These are phyloP conservation scores for Meira miltonrushii DNA, from an alignment of 1,284 basidiomycete genomes.

Conservation along the genomic window DNA sequence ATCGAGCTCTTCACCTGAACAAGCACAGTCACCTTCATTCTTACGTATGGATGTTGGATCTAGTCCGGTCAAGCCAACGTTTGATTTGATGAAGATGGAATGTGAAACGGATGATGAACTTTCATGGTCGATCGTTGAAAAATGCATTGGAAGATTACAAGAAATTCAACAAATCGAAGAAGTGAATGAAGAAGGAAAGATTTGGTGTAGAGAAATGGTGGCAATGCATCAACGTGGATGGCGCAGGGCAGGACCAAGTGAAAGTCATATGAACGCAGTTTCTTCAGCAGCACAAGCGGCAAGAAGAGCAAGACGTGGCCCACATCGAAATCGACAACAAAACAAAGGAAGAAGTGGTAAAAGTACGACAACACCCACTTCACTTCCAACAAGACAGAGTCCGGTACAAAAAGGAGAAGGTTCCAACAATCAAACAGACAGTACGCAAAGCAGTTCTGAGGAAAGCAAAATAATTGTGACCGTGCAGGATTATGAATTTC, in stretches of 20 bases:
- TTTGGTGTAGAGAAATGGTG: slow-evolving; percentile 8
- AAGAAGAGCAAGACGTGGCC: too few species aligned
- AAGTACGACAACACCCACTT: too few species aligned
- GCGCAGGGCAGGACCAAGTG: neutral
- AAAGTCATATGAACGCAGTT: neutral
- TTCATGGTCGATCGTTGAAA: neutral
- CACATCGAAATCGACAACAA: too few species aligned
- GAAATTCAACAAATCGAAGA: slow-evolving; percentile 8
- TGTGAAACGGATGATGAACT: neutral
- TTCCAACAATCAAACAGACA: too few species aligned
- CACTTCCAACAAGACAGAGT: too few species aligned
- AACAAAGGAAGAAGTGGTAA: too few species aligned
- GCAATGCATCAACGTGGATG: neutral
- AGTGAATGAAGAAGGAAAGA: neutral
- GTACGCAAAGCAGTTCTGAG: too few species aligned
- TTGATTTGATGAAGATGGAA: neutral
- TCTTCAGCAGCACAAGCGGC: too few species aligned
- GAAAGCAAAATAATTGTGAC: too few species aligned
- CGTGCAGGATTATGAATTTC: too few species aligned
- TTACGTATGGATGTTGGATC: neutral
- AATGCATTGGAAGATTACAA: slow-evolving; percentile 2
- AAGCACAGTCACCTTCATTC: neutral
- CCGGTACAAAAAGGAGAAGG: too few species aligned
- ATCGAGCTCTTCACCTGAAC: neutral
- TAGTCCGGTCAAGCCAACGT: neutral